Evolutionary conservation across 345 rosid species (phyloP).

Genomic region (Sonneratia alba): DNA sequence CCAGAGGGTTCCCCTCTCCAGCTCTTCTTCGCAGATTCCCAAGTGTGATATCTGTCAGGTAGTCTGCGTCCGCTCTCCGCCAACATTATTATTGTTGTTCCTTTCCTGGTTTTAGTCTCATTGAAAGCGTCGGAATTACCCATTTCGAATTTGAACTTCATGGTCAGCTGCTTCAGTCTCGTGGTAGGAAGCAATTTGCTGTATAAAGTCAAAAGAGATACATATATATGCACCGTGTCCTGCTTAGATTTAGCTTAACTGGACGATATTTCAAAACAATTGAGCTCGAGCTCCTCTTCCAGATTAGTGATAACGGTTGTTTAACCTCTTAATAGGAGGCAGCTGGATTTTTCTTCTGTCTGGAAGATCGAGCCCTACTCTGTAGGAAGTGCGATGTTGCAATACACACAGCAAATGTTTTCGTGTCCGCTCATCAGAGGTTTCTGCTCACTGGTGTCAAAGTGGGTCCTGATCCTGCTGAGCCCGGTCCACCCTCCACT

Average conservation of each 20-base stretch:
- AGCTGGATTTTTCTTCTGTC: conserved; percentile 89
- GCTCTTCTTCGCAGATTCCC: conserved; percentile 64
- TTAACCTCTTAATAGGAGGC: conserved; percentile 49
- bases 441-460: conserved; percentile 90
- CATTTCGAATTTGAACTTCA: too few relatives aligned
- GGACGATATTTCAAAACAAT: background rate
- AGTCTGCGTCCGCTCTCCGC: background rate
- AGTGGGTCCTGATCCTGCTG: conserved; percentile 68
- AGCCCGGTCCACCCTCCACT: conserved; percentile 44
- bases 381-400: conserved; percentile 94
- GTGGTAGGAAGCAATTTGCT: too few relatives aligned
- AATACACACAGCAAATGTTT: conserved; percentile 62
- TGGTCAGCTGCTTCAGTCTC: too few relatives aligned
- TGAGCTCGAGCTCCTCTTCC: too few relatives aligned
- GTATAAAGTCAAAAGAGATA: too few relatives aligned
- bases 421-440: conserved; percentile 79
- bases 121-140: background rate
- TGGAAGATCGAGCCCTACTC: conserved; percentile 88
- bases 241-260: background rate
- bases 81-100: background rate
- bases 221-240: too few relatives aligned
- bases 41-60: conserved; percentile 98
- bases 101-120: background rate
- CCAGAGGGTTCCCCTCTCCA: conserved; percentile 73
- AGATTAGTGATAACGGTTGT: background rate